Evolutionary conservation across 2,329 filamentous ascomycete species (phyloP), one percentile per base, ranked within the genome.

Genomic region (Aspergillus awamori): DNA sequence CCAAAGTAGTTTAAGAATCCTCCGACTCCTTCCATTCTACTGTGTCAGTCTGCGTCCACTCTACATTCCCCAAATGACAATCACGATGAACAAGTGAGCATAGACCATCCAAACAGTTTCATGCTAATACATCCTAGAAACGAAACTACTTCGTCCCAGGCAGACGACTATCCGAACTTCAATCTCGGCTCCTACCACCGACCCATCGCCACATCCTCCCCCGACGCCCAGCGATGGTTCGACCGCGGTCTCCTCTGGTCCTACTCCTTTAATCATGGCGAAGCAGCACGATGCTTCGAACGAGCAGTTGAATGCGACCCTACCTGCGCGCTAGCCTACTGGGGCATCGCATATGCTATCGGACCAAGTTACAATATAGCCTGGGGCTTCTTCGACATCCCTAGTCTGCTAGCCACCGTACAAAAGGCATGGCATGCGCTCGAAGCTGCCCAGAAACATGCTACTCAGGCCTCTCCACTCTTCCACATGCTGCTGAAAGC

Each of bases 321-420:
- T 2, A 53, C 61, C 17, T 79, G 74, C 53, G 69, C 74, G 4
- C 75, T 78, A 70, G 75, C 69, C 26, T 76, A 76, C 57, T 77
- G 76, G 76, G 76, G 76, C 2, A 64, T 77, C 13, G 75, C 90
- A 0, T 92, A 89, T 70, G 80, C 87, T 1, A 76, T 90, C 0
- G 90, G 90, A 0, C 90, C 90, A 2, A 92, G 93, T 69, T 88
- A 90, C 74, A 91, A 93, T 77, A 92, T 92, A 69, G 87, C 89
- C 0, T 93, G 90, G 90, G 82, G 85, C 20, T 80, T 86, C 13
- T 92, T 92, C 65, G 88, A 89, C 58, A 75, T 81, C 1, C 75
- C 80, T 1, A 90, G 93, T 65, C 80, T 88, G 2, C 74, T 78
- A 8, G 72, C 15, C 3, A 54, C 80, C 2, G 75, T 88, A n/a